These are phyloP conservation scores for Lasiodiplodia hormozganensis DNA, from an alignment of 2,329 filamentous ascomycete genomes.

Conservation along the genomic window DNA sequence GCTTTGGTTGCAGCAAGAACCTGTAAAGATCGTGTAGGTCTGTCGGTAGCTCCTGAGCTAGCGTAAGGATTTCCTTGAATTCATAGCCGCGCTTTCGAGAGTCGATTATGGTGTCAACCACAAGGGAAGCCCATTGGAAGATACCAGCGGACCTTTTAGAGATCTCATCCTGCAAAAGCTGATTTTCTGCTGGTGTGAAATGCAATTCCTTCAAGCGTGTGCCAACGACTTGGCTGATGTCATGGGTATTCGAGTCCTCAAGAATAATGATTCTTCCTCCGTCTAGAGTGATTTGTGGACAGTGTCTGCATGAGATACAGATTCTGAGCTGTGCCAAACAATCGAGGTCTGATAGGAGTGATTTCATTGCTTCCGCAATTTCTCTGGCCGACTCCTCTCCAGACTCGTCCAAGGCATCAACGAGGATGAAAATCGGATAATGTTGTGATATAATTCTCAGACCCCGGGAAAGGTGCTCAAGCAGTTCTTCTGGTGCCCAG, in stretches of 20 bases:
- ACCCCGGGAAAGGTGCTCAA: not conserved
- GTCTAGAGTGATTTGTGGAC: not conserved
- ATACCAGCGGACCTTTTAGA: not conserved
- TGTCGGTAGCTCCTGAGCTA: not conserved
- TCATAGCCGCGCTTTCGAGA: not conserved
- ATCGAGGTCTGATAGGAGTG: not conserved
- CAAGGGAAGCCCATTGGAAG: not conserved
- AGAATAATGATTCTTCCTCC: not conserved
- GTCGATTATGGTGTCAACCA: not conserved
- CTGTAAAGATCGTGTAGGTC: not conserved
- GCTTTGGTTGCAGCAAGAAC: not conserved
- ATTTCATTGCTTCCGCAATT: not conserved
- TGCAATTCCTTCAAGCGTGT: not conserved
- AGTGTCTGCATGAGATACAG: slow-evolving; percentile 1
- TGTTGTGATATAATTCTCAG: not conserved
- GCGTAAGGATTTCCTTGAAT: not conserved
- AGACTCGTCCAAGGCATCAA: slow-evolving; percentile 1
- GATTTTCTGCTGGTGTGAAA: not conserved
- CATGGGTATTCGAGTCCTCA: not conserved
- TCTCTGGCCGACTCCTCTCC: not conserved
- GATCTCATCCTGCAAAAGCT: not conserved
- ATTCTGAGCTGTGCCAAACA: not conserved
- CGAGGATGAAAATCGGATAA: not conserved
- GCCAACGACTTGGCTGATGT: not conserved
- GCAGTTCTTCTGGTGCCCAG: not conserved